Base-by-base conservation (phyloP, 352 stramenopile species). In the Phytophthora uliginosa region DNA sequence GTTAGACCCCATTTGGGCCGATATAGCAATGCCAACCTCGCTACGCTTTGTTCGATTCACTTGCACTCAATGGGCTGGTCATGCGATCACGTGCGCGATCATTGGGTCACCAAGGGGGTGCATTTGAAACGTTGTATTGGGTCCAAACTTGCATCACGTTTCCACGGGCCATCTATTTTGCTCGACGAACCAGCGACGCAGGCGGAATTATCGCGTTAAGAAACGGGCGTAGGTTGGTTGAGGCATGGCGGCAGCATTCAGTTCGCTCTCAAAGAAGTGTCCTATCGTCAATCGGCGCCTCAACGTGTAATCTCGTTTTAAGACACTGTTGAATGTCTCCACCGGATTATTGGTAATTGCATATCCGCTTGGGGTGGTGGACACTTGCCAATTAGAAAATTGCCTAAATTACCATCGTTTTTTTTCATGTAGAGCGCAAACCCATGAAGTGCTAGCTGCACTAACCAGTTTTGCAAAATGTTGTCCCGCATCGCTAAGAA, bases 271-370 rank as follows among this genome's bases (percentile, higher is more conserved):
- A 13, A 8, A 70, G 20, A 3, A 70, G 42, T 9, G 54, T 53
- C 22, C 54, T 28, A 64, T 53, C 20, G 51, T 59, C 42, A 70
- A 52, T 1, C 54, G 18, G 1, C n/a, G 7, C 3, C 54, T 56
- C n/a, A 76, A 12, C 17, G 71, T 71, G 56, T 78, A 82, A 9
- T 77, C 63, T 20, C 59, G 54, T 55, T 82, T 82, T 10, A 75
- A 50, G 8, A 22, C 31, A 6, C 15, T 34, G 55, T 78, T 82
- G 22, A 78, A 82, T 24, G 68, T 71, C 18, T 78, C 70, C 2
- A 74, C 54, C 7, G 70, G 69, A 24, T 81, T 76, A 48, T 76
- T 81, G 1, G 70, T 78, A 4, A 22, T 53, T 17, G 22, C 36
- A 13, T 38, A 63, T 10, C 56, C 56, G 53, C 20, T 52, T 4